Evolutionary conservation across 495 filamentous ascomycete genomes (phyloP).

Genomic region (Penicillium fimorum): DNA sequence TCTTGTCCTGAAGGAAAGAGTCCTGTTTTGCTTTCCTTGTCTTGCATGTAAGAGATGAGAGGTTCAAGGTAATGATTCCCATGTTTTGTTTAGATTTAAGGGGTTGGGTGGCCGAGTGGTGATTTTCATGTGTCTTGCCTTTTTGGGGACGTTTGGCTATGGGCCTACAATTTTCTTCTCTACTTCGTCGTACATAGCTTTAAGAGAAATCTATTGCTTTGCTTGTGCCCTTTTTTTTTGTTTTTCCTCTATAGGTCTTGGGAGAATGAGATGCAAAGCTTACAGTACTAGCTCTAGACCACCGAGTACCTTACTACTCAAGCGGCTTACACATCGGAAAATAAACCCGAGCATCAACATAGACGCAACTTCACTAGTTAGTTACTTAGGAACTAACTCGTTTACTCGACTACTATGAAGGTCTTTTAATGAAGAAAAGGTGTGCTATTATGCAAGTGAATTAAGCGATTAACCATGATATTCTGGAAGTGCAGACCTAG

Average conservation of each 20-base stretch:
- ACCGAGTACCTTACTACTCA: no score
- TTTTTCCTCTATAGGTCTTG: background rate
- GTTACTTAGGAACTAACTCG: background rate
- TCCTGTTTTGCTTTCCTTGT: background rate
- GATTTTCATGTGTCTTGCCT: constrained; percentile 5
- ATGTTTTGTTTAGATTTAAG: constrained; percentile 18
- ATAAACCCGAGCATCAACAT: background rate
- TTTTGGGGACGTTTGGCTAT: constrained; percentile 3
- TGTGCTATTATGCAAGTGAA: background rate
- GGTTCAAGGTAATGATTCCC: constrained; percentile 15
- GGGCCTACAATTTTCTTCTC: background rate
- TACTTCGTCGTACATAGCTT: constrained; percentile 20
- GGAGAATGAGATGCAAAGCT: background rate
- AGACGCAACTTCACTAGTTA: background rate
- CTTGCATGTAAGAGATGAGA: constrained; percentile 2
- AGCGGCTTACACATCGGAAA: no score
- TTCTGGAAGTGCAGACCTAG: constrained; percentile 29
- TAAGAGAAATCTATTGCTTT: constrained; percentile 11
- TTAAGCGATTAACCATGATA: background rate
- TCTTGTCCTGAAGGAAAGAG: constrained; percentile 2
- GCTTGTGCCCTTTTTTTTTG: background rate
- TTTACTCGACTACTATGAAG: background rate
- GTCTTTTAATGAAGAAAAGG: background rate
- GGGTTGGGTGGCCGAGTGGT: background rate
- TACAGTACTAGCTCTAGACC: background rate